phyloP scores from a whole-genome alignment of 768 basidiomycete genomes.

The Botryobasidium botryosum region DNA sequence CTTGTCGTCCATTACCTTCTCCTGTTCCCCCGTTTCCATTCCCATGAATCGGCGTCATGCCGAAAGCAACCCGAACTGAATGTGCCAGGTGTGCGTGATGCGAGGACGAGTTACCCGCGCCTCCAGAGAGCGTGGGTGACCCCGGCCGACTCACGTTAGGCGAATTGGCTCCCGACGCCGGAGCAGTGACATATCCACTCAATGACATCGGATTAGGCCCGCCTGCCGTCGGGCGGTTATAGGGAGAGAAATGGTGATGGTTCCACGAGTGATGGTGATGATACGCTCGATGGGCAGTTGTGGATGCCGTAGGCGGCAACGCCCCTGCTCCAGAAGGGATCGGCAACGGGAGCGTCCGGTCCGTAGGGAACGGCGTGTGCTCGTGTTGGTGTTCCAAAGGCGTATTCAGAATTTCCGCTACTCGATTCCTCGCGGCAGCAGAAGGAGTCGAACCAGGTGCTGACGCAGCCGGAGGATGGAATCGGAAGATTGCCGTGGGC shows the following conservation, averaged over 20 bases:
- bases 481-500: too few relatives aligned
- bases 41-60: constrained; percentile 40
- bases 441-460: constrained; percentile 1
- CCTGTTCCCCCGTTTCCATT: too few relatives aligned
- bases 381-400: too few relatives aligned
- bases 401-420: not conserved
- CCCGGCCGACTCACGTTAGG: not conserved
- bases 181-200: not conserved
- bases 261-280: not conserved
- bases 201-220: not conserved
- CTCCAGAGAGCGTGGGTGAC: not conserved
- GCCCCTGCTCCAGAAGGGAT: not conserved
- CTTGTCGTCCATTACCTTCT: too few relatives aligned
- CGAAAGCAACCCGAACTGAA: constrained; percentile 74
- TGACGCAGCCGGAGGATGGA: not conserved
- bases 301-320: not conserved
- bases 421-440: not conserved
- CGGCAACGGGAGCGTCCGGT: not conserved
- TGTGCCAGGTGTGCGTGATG: constrained; percentile 55
- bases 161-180: not conserved
- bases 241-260: not conserved
- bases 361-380: constrained; percentile 1
- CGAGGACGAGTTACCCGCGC: not conserved
- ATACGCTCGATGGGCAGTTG: not conserved
- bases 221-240: not conserved